These are phyloP conservation scores for Rhizopogon roseolus DNA, from an alignment of 768 basidiomycete species.

Conservation along the genomic window DNA sequence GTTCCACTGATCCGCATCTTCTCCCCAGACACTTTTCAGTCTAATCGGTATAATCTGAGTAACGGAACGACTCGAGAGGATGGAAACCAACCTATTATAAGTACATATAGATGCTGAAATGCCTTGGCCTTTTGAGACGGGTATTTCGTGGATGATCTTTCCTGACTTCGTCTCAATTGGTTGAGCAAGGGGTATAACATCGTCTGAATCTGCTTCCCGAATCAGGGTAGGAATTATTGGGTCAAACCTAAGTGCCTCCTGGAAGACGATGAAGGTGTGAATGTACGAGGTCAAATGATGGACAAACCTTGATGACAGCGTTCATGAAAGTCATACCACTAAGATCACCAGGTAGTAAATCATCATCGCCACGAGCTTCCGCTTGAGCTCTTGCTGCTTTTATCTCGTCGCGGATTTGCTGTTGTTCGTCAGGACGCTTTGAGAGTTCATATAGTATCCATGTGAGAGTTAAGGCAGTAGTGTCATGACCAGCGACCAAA, in stretches of 20 bases:
- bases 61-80: neutral
- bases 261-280: neutral
- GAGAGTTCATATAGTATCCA: slow-evolving; percentile 12
- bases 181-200: slow-evolving; percentile 27
- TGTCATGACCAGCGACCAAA: slow-evolving; percentile 15
- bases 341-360: slow-evolving; percentile 26
- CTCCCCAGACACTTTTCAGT: slow-evolving; percentile 12
- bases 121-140: slow-evolving; percentile 14
- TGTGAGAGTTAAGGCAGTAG: slow-evolving; percentile 7
- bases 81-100: slow-evolving; percentile 27
- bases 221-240: slow-evolving; percentile 23
- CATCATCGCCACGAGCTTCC: slow-evolving; percentile 16
- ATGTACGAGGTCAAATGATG: neutral
- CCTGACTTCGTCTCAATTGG: slow-evolving; percentile 24
- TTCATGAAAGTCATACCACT: slow-evolving; percentile 28
- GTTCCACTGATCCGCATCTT: slow-evolving; percentile 17
- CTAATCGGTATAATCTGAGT: neutral
- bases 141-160: slow-evolving; percentile 10
- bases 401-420: slow-evolving; percentile 12
- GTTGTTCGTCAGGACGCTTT: slow-evolving; percentile 13
- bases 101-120: slow-evolving; percentile 9
- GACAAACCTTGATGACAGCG: slow-evolving; percentile 28
- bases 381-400: slow-evolving; percentile 13
- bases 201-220: slow-evolving; percentile 24
- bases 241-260: slow-evolving; percentile 28